phyloP scores from a whole-genome alignment of 2,329 filamentous ascomycete species.

The Pseudogymnoascus sp. region DNA sequence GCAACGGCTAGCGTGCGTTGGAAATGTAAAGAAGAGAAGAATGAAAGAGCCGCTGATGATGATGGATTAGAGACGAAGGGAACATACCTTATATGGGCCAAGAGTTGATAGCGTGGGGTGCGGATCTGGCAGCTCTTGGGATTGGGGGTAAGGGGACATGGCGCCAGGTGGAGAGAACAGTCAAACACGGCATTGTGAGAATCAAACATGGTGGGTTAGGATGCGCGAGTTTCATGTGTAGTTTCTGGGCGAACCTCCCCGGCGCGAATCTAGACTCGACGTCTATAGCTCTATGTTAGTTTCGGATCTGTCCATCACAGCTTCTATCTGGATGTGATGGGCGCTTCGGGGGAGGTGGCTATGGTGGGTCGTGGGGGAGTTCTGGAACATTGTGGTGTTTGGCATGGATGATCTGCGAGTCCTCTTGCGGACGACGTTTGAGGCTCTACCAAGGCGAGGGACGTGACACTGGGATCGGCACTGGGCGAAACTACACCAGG shows the following conservation, averaged over 20 bases:
- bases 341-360: background rate
- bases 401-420: background rate
- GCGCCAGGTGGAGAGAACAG: background rate
- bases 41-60: background rate
- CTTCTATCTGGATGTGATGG: background rate
- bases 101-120: background rate
- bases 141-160: background rate
- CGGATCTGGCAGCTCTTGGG: background rate
- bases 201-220: background rate
- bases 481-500: background rate
- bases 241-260: background rate
- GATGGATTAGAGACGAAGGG: background rate
- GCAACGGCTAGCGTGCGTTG: background rate
- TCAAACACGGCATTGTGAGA: background rate
- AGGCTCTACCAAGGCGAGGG: constrained; percentile 6
- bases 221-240: background rate
- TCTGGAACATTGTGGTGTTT: background rate
- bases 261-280: background rate
- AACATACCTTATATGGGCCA: constrained; percentile 4
- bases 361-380: background rate
- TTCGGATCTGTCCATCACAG: background rate
- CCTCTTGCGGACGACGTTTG: background rate
- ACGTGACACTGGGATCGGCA: background rate
- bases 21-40: background rate
- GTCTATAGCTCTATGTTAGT: background rate